These are phyloP conservation scores for Chondrus crispus DNA, from an alignment of 23 red algal species.

Conservation along the genomic window DNA sequence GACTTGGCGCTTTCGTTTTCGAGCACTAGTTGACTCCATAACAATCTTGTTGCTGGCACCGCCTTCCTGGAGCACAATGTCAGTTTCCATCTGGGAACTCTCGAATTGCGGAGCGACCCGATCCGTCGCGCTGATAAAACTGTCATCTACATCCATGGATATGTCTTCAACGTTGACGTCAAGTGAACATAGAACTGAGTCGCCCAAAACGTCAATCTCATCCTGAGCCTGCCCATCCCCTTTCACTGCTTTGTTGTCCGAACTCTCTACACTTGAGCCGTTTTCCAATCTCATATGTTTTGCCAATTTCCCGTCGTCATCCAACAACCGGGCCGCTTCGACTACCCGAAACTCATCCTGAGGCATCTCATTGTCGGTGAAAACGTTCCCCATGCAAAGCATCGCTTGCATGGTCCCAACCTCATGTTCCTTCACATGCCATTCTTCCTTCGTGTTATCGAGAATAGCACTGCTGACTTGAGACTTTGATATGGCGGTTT, in stretches of 20 bases:
- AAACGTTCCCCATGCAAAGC: conserved; percentile 46
- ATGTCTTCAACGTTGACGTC: conserved; percentile 10
- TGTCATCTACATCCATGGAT: neutral
- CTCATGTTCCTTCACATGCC: conserved; percentile 18
- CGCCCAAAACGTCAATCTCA: conserved; percentile 35
- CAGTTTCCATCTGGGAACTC: conserved; percentile 42
- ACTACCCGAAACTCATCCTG: conserved; percentile 29
- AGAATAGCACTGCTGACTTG: conserved; percentile 63
- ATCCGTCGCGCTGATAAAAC: neutral
- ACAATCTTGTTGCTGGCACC: conserved; percentile 44
- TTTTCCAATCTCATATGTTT: neutral
- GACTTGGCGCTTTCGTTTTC: conserved; percentile 30
- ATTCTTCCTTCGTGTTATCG: conserved; percentile 67
- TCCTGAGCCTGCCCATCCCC: neutral
- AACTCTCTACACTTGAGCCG: neutral
- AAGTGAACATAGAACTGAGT: conserved; percentile 22
- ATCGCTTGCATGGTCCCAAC: conserved; percentile 52
- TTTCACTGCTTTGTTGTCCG: neutral
- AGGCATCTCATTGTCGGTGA: neutral
- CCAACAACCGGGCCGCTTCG: neutral
- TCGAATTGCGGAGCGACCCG: neutral
- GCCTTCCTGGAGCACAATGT: conserved; percentile 28
- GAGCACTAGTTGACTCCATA: conserved; percentile 17
- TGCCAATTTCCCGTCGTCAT: neutral
- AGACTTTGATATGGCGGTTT: conserved; percentile 52